Conservation (phyloP, 257 asterid species). For the Przewalskia tangutica region DNA sequence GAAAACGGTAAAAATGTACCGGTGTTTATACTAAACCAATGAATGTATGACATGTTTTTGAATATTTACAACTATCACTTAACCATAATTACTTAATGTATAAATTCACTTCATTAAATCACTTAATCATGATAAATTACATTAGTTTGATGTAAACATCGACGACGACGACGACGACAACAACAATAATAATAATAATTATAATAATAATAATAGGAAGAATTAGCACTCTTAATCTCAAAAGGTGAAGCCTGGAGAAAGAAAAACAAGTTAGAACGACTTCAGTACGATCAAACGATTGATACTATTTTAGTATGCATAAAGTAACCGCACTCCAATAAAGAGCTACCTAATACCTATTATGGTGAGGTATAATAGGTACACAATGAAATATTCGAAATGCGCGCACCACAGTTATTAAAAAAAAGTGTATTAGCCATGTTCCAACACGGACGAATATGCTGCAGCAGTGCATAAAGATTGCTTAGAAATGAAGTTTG, state of each 20-base stretch:
- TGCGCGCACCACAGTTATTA: too few relatives aligned
- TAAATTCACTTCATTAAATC: too few relatives aligned
- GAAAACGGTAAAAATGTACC: too few relatives aligned
- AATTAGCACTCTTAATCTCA: not conserved
- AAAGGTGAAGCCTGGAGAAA: not conserved
- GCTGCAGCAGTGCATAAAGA: constrained; percentile 1
- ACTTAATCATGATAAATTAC: too few relatives aligned
- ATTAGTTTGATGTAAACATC: too few relatives aligned
- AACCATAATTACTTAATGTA: too few relatives aligned
- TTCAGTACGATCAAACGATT: not conserved
- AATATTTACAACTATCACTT: too few relatives aligned
- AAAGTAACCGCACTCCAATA: not conserved
- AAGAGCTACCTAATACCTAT: not conserved
- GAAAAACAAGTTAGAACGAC: not conserved
- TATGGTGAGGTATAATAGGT: not conserved
- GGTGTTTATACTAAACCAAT: too few relatives aligned
- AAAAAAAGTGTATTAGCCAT: not conserved
- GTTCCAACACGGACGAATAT: not conserved
- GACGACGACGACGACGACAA: rapidly evolving
- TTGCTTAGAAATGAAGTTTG: constrained; percentile 73
- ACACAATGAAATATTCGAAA: too few relatives aligned
- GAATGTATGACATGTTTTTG: too few relatives aligned
- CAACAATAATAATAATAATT: not conserved
- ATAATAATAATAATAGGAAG: not conserved
- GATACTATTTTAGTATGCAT: not conserved